phyloP scores from a whole-genome alignment of 1,139 yeast species.

The Lodderomyces elongisporus region DNA sequence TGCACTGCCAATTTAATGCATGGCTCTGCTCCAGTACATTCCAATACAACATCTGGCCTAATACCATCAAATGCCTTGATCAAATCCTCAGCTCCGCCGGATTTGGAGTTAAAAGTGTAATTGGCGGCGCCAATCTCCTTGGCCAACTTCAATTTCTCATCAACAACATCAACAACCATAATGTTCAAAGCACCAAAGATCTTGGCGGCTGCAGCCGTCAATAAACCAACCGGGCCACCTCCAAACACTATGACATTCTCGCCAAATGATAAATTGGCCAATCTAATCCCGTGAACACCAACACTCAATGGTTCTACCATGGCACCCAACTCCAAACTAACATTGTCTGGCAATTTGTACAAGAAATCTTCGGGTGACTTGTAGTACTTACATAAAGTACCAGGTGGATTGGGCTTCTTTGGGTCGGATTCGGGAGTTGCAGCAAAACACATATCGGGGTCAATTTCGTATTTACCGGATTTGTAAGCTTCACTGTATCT shows the following conservation, averaged over 20 bases:
- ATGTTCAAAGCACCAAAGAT: slow-evolving; percentile 78
- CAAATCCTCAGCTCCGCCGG: slow-evolving; percentile 27
- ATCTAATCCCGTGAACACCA: slow-evolving; percentile 76
- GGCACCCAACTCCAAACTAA: slow-evolving; percentile 82
- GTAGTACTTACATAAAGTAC: slow-evolving; percentile 71
- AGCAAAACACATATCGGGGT: slow-evolving; percentile 81
- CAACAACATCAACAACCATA: slow-evolving; percentile 61
- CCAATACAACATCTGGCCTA: slow-evolving; percentile 59
- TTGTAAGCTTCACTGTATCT: slow-evolving; percentile 70
- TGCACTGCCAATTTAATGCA: slow-evolving; percentile 63
- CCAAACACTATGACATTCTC: slow-evolving; percentile 78
- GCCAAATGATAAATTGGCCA: slow-evolving; percentile 64
- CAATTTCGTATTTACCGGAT: slow-evolving; percentile 70
- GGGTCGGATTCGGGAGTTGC: slow-evolving; percentile 62
- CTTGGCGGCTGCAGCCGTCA: slow-evolving; percentile 72
- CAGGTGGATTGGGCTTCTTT: slow-evolving; percentile 47
- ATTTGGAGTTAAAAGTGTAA: slow-evolving; percentile 54
- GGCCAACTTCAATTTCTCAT: slow-evolving; percentile 57
- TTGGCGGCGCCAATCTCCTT: slow-evolving; percentile 53
- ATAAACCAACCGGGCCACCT: slow-evolving; percentile 90
- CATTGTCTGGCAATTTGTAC: slow-evolving; percentile 71
- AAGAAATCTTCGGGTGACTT: slow-evolving; percentile 80
- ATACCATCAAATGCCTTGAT: slow-evolving; percentile 39
- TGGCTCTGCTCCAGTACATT: slow-evolving; percentile 69
- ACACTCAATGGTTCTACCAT: slow-evolving; percentile 84